Evolutionary conservation across 495 filamentous ascomycete species (phyloP), one percentile per base, ranked within the genome.

Genomic region (Podospora didyma): DNA sequence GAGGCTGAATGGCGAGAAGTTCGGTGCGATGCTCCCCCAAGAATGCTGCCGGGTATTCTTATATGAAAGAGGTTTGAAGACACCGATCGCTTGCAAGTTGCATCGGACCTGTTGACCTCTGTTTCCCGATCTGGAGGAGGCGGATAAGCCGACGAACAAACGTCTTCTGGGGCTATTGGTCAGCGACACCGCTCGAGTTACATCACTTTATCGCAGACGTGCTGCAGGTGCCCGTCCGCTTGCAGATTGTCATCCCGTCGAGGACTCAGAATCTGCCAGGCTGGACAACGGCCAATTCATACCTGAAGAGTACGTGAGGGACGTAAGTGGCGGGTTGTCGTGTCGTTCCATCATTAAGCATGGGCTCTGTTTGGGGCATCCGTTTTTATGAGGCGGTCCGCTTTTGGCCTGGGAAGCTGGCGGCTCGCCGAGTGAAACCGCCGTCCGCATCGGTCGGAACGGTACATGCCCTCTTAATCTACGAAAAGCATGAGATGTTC

Each of bases 1-100:
- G 39, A 46, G 50, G 50, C 56, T 58, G 57, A 54, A 54, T 53
- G 26, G 20, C 49, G 16, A 42, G 39, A 42, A 11, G 14, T 31
- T 50, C 23, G 23, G 14, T 17, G 39, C 39, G 39, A 42, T 42
- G 39, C 39, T 0, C 39, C 39, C 39, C 39, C 4, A n/a, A n/a
- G 2, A 16, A 2, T 37, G 34, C 34, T 37, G 34, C 14, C 17
- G 31, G 20, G 21, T 48, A 24, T 24, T 28, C 10, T 23, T 26
- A 7, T 11, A n/a, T 21, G 11, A 50, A 50, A 31, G 48, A 49
- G 22, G 9, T 19, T 10, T 22, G 9, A 22, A 19, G 10, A 21
- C 7, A 28, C 46, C 39, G 39, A 42, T 42, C 14, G 39, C 39
- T 17, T 14, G 14, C n/a, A 5, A 14, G 12, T 42, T 14, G 14